Evolutionary conservation across 257 asterid genomes (phyloP).

Genomic region (Solanum pinnatisectum): DNA sequence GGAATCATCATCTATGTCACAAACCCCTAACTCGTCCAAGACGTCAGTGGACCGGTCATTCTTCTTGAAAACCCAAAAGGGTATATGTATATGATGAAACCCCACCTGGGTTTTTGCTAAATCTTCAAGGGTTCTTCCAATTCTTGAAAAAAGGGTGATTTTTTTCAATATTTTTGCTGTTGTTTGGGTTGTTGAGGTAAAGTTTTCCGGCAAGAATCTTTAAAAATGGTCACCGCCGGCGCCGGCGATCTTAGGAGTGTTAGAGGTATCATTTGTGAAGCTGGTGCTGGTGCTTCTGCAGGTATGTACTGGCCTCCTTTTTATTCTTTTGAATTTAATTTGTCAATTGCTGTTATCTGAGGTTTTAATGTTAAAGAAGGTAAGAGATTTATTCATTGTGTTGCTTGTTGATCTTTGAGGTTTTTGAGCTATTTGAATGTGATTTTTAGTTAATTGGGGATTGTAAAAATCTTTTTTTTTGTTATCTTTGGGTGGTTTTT

Average conservation of each 20-base stretch:
- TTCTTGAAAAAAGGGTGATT: background rate
- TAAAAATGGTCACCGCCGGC: background rate
- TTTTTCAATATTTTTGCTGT: background rate
- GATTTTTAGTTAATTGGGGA: background rate
- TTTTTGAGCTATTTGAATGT: background rate
- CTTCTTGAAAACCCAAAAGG: background rate
- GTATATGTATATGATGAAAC: background rate
- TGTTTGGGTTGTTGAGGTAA: background rate
- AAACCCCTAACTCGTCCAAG: background rate
- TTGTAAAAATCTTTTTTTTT: background rate
- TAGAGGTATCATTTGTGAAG: slow-evolving; percentile 52
- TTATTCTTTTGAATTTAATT: background rate
- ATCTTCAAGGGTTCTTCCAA: background rate
- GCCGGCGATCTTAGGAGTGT: slow-evolving; percentile 40
- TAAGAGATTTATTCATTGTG: slow-evolving; percentile 5
- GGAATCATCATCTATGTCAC: background rate
- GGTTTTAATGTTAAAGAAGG: background rate
- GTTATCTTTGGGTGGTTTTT: background rate
- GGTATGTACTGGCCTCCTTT: slow-evolving; percentile 21
- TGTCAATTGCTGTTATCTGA: slow-evolving; percentile 29
- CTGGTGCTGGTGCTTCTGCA: slow-evolving; percentile 94
- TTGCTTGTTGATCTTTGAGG: background rate
- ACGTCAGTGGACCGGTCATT: background rate
- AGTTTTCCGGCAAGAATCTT: background rate
- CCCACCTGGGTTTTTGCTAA: background rate